phyloP scores from a whole-genome alignment of 106 monocot species.

The Dendrobium huoshanense region DNA sequence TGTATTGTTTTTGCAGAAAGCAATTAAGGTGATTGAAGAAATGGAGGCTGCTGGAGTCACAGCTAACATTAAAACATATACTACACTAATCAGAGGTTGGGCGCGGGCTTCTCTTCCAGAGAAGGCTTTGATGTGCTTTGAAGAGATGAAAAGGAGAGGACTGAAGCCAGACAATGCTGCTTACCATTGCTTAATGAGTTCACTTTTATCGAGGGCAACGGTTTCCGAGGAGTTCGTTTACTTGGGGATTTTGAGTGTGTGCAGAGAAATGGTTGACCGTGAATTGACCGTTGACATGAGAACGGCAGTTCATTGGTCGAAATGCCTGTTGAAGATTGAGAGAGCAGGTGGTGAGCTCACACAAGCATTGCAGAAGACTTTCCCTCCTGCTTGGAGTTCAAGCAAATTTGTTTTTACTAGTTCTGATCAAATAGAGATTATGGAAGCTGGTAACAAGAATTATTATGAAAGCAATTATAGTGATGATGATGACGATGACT shows the following conservation, averaged over 20 bases:
- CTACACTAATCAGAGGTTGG: constrained; percentile 90
- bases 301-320: constrained; percentile 93
- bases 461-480: neutral
- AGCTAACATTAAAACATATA: constrained; percentile 86
- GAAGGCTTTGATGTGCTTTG: constrained; percentile 77
- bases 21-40: constrained; percentile 72
- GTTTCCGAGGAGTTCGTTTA: constrained; percentile 59
- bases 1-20: constrained; percentile 47
- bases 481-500: neutral
- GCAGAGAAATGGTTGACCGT: constrained; percentile 79
- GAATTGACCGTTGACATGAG: constrained; percentile 70
- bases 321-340: constrained; percentile 67
- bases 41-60: constrained; percentile 66
- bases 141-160: constrained; percentile 75
- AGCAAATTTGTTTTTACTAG: constrained; percentile 15
- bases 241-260: constrained; percentile 61
- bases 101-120: constrained; percentile 82
- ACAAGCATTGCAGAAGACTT: constrained; percentile 78
- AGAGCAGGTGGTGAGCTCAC: constrained; percentile 87
- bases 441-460: neutral
- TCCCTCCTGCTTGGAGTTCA: constrained; percentile 88
- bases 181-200: constrained; percentile 89
- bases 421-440: constrained; percentile 10
- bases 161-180: constrained; percentile 81
- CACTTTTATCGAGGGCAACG: constrained; percentile 77